Conservation (phyloP, 2,329 filamentous ascomycete genomes). For the Trichothecium sympodiale region DNA sequence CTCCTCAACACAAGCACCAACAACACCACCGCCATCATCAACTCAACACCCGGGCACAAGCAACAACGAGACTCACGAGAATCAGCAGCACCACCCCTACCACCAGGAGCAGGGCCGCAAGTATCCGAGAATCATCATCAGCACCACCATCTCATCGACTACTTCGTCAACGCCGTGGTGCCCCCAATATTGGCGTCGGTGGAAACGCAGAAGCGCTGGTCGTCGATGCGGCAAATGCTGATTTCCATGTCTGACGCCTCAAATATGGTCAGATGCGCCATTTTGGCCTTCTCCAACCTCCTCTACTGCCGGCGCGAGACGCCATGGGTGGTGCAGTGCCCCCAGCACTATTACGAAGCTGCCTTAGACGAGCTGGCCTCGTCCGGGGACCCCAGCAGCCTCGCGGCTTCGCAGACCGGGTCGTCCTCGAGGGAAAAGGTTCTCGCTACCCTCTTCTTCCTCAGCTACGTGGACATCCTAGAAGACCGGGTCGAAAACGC, state of each 20-base stretch:
- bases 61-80: too few species aligned
- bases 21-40: slow-evolving; percentile 5
- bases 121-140: too few species aligned
- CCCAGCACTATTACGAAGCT: slow-evolving; percentile 24
- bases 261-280: slow-evolving; percentile 33
- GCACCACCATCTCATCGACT: slow-evolving; percentile 37
- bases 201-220: slow-evolving; percentile 40
- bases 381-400: slow-evolving; percentile 10
- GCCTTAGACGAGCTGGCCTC: slow-evolving; percentile 21
- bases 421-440: slow-evolving; percentile 33
- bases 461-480: slow-evolving; percentile 41
- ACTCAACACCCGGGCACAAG: too few species aligned
- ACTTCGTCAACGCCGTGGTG: slow-evolving; percentile 36
- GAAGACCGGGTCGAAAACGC: slow-evolving; percentile 29
- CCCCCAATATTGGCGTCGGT: slow-evolving; percentile 41
- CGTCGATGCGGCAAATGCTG: slow-evolving; percentile 34
- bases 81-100: too few species aligned
- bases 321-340: slow-evolving; percentile 18
- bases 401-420: too few species aligned
- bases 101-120: too few species aligned
- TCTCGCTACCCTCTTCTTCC: slow-evolving; percentile 39
- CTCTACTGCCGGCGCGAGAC: slow-evolving; percentile 24
- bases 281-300: slow-evolving; percentile 40
- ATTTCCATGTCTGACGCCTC: slow-evolving; percentile 35
- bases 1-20: slow-evolving; percentile 1